A percentile compares a stretch with the other conserved stretches of the same genome.
Conservation (phyloP, 306 rosid genomes). For the Alnus rubra region DNA sequence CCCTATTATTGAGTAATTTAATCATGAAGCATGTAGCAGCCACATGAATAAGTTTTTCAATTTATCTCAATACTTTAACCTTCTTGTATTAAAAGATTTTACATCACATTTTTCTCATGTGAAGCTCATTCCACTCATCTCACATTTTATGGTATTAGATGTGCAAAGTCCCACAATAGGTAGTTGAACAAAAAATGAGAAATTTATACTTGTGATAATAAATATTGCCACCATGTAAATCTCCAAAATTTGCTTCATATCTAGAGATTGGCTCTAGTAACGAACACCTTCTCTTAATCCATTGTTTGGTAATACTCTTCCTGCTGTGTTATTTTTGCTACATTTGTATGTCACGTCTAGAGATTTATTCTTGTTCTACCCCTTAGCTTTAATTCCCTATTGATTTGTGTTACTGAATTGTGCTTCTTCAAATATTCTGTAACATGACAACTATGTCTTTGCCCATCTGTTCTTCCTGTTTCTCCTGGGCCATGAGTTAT, state of each 20-base stretch:
- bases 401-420: background rate
- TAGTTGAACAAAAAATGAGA: background rate
- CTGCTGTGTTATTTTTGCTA: background rate
- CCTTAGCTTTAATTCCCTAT: background rate
- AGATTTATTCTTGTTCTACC: background rate
- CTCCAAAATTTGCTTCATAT: background rate
- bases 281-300: background rate
- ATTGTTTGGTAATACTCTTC: background rate
- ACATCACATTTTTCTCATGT: no score
- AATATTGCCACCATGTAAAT: background rate
- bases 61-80: background rate
- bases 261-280: background rate
- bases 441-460: background rate
- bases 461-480: background rate
- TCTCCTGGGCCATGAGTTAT: background rate
- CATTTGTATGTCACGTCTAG: background rate
- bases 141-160: background rate
- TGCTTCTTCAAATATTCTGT: background rate
- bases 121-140: no score
- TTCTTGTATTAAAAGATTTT: slow-evolving; percentile 1
- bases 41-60: background rate
- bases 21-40: background rate
- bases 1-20: background rate
- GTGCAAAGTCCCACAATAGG: background rate
- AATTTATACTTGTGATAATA: background rate